Evolutionary conservation across 1,139 yeast genomes (phyloP).

Genomic region (Scheffersomyces stambukii): DNA sequence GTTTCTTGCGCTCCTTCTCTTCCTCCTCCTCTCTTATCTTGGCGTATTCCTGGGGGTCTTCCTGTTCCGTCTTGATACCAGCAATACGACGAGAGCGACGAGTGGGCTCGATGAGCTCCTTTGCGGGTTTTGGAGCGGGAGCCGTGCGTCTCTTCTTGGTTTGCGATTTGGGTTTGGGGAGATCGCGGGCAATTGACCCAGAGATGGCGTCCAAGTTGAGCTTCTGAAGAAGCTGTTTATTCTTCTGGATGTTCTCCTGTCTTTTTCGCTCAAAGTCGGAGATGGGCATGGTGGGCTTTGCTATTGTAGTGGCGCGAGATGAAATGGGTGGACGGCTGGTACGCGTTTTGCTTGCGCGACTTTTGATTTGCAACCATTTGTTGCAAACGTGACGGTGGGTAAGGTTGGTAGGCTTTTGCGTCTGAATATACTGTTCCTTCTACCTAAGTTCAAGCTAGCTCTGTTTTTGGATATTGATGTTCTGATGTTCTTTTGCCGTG

Average conservation of each 20-base stretch:
- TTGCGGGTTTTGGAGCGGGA: neutral
- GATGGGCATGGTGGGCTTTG: constrained; percentile 21
- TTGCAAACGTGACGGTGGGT: neutral
- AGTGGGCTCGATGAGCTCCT: constrained; percentile 40
- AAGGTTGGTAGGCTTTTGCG: neutral
- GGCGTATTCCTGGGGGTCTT: constrained; percentile 34
- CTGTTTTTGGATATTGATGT: neutral
- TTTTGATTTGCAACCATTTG: neutral
- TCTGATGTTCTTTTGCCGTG: too few relatives aligned
- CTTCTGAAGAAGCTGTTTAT: constrained; percentile 35
- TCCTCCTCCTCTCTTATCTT: constrained; percentile 34
- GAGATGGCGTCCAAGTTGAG: constrained; percentile 35
- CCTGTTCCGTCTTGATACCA: constrained; percentile 47
- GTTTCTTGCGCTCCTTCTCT: constrained; percentile 29
- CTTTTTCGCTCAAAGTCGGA: constrained; percentile 70
- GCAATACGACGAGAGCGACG: constrained; percentile 65
- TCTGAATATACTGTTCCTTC: neutral
- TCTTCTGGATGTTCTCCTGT: constrained; percentile 47
- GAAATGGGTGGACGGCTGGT: too few relatives aligned
- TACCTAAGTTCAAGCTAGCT: neutral
- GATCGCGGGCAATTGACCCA: constrained; percentile 26
- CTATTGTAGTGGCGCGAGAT: too few relatives aligned
- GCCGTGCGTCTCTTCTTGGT: constrained; percentile 10
- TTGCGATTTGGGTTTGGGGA: constrained; percentile 9
- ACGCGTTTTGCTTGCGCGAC: too few relatives aligned